These are phyloP conservation scores for Carpinus fangiana DNA, from an alignment of 306 rosid genomes.

Conservation along the genomic window DNA sequence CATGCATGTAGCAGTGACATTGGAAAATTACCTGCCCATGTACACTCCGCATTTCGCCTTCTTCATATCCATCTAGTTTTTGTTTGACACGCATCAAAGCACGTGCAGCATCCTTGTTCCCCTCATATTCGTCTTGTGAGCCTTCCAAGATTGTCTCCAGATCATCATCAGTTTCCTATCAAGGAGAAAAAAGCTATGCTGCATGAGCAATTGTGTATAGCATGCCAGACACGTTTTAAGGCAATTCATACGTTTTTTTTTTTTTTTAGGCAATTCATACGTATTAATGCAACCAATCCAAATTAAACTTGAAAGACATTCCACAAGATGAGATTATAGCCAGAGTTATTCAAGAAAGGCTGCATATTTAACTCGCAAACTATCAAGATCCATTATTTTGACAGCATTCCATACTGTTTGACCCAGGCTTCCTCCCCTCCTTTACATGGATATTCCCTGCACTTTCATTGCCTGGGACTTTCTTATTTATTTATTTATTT, in stretches of 20 bases:
- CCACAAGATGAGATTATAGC: not conserved
- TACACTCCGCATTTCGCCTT: conserved; percentile 87
- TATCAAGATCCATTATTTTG: not conserved
- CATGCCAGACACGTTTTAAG: conserved; percentile 16
- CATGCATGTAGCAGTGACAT: conserved; percentile 9
- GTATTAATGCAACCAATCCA: not conserved
- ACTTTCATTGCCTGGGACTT: not conserved
- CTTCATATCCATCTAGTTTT: conserved; percentile 94
- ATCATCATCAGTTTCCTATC: conserved; percentile 80
- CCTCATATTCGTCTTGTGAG: conserved; percentile 68
- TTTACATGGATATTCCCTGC: not conserved
- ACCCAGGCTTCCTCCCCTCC: not conserved
- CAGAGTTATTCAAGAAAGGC: not conserved
- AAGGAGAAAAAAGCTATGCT: conserved; percentile 20
- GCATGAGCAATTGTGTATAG: conserved; percentile 16
- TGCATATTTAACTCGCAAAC: not conserved
- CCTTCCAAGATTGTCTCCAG: conserved; percentile 64
- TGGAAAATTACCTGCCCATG: conserved; percentile 76
- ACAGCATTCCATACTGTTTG: not conserved
- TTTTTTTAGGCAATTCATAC: not conserved
- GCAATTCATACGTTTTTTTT: not conserved
- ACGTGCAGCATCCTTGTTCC: conserved; percentile 94
- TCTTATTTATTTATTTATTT: not conserved
- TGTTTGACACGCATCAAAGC: conserved; percentile 91
- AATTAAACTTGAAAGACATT: not conserved